Evolutionary conservation across 129 eudicot species (phyloP).

Genomic region (Centella asiatica): DNA sequence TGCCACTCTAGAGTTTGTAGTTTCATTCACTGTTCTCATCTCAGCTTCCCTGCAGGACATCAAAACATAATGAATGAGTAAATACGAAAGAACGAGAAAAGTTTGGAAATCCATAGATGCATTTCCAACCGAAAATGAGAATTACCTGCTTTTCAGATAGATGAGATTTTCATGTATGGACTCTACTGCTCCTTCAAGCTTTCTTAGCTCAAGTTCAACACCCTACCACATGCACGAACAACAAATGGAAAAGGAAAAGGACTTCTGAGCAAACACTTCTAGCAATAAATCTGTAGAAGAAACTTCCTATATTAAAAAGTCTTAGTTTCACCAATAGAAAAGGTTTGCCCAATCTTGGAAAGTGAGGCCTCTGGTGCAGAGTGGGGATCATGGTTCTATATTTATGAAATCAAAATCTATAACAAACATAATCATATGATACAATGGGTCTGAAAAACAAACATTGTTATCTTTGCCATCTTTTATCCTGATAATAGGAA

Average conservation of each 20-base stretch:
- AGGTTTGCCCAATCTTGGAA: too few species aligned
- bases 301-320: too few species aligned
- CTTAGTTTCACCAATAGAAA: too few species aligned
- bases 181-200: constrained; percentile 92
- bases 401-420: too few species aligned
- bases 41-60: constrained; percentile 60
- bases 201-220: constrained; percentile 82
- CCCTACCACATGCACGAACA: constrained; percentile 43
- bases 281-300: too few species aligned
- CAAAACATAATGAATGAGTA: not conserved
- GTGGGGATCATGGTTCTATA: too few species aligned
- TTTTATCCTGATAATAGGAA: too few species aligned
- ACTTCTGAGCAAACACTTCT: not conserved
- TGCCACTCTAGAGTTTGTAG: constrained; percentile 73
- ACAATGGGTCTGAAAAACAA: too few species aligned
- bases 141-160: constrained; percentile 61
- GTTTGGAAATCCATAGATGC: not conserved
- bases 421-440: too few species aligned
- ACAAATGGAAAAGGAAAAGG: constrained; percentile 1
- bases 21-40: constrained; percentile 74
- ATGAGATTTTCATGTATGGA: constrained; percentile 82
- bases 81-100: not conserved
- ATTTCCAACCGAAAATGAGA: not conserved
- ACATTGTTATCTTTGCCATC: too few species aligned
- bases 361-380: too few species aligned